Percentiles rank a stretch among this genome's conserved stretches.
Evolutionary conservation across 768 basidiomycete species (phyloP).

Genomic region (Lentinula sp.): DNA sequence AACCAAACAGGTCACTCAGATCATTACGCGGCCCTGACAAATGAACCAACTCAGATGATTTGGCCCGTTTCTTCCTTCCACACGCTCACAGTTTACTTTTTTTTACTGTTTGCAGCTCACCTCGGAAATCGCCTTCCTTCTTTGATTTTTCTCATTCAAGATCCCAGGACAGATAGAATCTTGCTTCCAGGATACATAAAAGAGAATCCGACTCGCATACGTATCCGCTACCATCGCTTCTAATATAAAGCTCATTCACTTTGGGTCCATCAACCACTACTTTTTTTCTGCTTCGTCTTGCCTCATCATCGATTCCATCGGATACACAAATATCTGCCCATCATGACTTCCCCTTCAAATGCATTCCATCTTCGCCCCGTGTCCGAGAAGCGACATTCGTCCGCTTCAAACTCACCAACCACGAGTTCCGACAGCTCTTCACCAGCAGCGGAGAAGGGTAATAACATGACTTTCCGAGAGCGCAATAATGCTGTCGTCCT

Average conservation of each 20-base stretch:
- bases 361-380: conserved; percentile 2
- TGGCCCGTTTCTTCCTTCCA: neutral
- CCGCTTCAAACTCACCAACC: neutral
- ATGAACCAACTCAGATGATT: neutral
- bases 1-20: neutral
- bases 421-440: conserved; percentile 1
- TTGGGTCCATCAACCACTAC: neutral
- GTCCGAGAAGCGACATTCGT: neutral
- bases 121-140: conserved; percentile 3
- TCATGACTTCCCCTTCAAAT: neutral
- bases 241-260: neutral
- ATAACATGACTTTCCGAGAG: neutral
- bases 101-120: neutral
- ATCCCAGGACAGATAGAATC: conserved; percentile 3
- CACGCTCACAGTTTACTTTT: neutral
- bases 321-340: neutral
- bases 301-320: conserved; percentile 1
- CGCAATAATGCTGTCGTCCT: neutral
- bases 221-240: neutral
- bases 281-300: neutral
- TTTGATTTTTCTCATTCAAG: conserved; percentile 5
- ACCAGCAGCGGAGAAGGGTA: neutral
- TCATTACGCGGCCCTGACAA: conserved; percentile 1
- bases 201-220: neutral
- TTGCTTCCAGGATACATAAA: neutral